Evolutionary conservation across 495 filamentous ascomycete genomes (phyloP).

Genomic region (Tuber brumale): DNA sequence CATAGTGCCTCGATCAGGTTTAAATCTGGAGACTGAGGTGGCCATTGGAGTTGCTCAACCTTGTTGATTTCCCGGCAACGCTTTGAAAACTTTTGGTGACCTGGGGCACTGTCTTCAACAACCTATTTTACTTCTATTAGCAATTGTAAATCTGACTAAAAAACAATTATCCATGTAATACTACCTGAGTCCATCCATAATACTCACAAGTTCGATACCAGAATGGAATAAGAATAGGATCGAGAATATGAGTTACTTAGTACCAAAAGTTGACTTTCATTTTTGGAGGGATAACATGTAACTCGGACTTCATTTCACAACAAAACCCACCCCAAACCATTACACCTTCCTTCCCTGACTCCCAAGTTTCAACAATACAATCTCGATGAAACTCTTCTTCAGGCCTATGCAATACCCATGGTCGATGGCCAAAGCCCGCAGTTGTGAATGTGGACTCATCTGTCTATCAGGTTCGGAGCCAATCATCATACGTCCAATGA

Average conservation of each 20-base stretch:
- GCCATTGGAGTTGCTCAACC: conserved; percentile 7
- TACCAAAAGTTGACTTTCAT: conserved; percentile 12
- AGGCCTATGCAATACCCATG: conserved; percentile 6
- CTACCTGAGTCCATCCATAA: conserved; percentile 12
- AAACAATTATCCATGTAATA: not conserved
- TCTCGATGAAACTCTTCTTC: conserved; percentile 16
- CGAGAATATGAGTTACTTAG: conserved; percentile 9
- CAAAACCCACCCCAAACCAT: conserved; percentile 23
- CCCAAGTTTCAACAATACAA: conserved; percentile 22
- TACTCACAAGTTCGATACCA: conserved; percentile 18
- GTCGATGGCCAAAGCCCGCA: conserved; percentile 11
- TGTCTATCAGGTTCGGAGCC: conserved; percentile 14
- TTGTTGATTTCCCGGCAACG: conserved; percentile 10
- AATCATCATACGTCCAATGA: conserved; percentile 27
- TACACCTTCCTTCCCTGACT: not conserved
- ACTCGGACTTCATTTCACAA: conserved; percentile 16
- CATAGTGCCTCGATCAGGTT: conserved; percentile 10
- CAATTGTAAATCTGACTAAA: too few species aligned
- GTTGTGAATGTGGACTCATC: conserved; percentile 23
- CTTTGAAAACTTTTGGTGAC: conserved; percentile 20
- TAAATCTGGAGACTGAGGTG: conserved; percentile 22
- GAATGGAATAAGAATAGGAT: conserved; percentile 21
- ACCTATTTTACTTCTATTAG: too few species aligned
- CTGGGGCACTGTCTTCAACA: conserved; percentile 15
- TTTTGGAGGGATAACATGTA: conserved; percentile 14